Percentiles rank a stretch among this genome's conserved stretches.
These are phyloP conservation scores for Skeletonema grethae DNA, from an alignment of 108 stramenopile genomes.

Conservation along the genomic window DNA sequence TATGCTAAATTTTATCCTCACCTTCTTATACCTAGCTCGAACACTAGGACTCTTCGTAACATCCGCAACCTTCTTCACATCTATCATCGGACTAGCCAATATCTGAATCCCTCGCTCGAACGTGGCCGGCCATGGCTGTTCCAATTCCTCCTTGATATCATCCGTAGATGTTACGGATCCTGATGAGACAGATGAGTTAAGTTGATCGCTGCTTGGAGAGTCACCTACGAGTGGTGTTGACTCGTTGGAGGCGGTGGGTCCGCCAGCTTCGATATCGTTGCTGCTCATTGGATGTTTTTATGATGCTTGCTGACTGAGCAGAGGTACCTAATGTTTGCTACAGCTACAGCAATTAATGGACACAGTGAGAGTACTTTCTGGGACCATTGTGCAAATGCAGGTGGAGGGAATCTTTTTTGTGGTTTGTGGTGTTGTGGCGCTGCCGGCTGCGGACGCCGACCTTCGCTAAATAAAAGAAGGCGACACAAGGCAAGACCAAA, in stretches of 20 bases:
- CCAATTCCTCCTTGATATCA: conserved; percentile 58
- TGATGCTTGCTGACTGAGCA: background rate
- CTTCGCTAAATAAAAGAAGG: no score
- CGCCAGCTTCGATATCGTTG: conserved; percentile 10
- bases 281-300: conserved; percentile 16
- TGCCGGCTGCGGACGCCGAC: no score
- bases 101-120: conserved; percentile 71
- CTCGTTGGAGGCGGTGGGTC: conserved; percentile 21
- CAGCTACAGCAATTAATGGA: no score
- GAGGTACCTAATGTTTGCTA: no score
- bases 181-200: conserved; percentile 2
- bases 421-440: no score
- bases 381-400: no score
- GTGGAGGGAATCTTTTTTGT: no score
- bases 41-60: conserved; percentile 70
- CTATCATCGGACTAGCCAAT: conserved; percentile 65
- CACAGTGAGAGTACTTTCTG: no score
- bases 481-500: no score
- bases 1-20: conserved; percentile 6
- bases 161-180: conserved; percentile 6
- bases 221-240: conserved; percentile 18
- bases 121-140: conserved; percentile 75
- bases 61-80: conserved; percentile 50
- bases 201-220: background rate
- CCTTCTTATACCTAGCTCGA: conserved; percentile 33